A percentile compares a stretch with the other conserved stretches of the same genome.
These are phyloP conservation scores for Cicer cuneatum DNA, from an alignment of 306 rosid species.

Conservation along the genomic window DNA sequence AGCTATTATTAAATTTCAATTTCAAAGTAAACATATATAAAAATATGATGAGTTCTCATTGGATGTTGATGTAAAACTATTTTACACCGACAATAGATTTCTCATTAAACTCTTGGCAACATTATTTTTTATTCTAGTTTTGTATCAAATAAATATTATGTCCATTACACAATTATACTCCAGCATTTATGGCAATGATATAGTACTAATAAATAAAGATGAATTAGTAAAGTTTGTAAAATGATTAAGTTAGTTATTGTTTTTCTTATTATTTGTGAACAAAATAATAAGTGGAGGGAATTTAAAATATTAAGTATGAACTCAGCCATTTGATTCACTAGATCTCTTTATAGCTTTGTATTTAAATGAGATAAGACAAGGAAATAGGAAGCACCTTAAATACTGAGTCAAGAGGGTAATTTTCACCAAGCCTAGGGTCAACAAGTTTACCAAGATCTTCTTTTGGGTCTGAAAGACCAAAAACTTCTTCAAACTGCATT, in stretches of 20 bases:
- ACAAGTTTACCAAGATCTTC: slow-evolving; percentile 59
- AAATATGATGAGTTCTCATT: too few species aligned
- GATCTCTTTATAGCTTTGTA: neutral
- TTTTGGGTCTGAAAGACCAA: slow-evolving; percentile 53
- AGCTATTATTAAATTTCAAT: too few species aligned
- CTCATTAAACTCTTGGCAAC: neutral
- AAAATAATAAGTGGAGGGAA: too few species aligned
- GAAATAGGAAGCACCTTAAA: slow-evolving; percentile 52
- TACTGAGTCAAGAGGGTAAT: slow-evolving; percentile 60
- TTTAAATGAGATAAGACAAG: neutral
- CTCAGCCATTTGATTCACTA: slow-evolving; percentile 16
- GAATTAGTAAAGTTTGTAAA: neutral
- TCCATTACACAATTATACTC: neutral
- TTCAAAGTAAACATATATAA: too few species aligned
- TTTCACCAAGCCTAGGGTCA: slow-evolving; percentile 59
- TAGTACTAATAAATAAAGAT: neutral
- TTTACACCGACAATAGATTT: too few species aligned
- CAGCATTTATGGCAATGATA: neutral
- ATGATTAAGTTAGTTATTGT: too few species aligned
- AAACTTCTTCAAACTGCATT: slow-evolving; percentile 74
- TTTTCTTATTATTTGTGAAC: too few species aligned
- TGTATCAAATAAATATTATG: neutral
- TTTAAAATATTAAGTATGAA: neutral
- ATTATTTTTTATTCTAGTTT: neutral
- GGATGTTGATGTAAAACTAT: too few species aligned